phyloP scores from a whole-genome alignment of 225 moss, liverwort and hornwort species.

The Pseudoscleropodium purum region DNA sequence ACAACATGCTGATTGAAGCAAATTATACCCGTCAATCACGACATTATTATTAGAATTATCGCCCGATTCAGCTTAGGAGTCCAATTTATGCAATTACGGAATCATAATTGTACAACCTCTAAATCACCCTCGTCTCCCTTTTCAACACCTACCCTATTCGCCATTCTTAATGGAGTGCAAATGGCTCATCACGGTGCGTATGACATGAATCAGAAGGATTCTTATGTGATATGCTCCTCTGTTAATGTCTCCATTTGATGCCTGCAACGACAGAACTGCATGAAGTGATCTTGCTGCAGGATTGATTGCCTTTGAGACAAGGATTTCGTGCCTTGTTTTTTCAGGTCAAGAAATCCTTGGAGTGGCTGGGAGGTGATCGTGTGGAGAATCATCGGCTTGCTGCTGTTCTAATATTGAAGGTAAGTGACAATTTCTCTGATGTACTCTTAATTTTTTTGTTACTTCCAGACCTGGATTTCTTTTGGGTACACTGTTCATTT shows the following conservation, averaged over 20 bases:
- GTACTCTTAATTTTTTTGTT: neutral
- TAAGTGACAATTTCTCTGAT: neutral
- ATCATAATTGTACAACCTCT: neutral
- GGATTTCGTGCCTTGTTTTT: neutral
- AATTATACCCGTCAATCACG: neutral
- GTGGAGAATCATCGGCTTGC: conserved; percentile 75
- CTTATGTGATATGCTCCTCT: neutral
- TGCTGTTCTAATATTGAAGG: conserved; percentile 91
- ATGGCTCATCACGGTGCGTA: neutral
- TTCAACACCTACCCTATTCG: no score
- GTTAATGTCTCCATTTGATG: neutral
- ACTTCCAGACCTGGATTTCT: neutral
- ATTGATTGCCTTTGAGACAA: neutral
- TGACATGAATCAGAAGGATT: neutral
- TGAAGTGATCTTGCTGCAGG: neutral
- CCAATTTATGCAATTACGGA: neutral
- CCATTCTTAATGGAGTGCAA: neutral
- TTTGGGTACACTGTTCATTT: neutral
- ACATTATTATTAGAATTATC: neutral
- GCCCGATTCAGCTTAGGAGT: neutral
- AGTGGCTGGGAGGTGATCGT: conserved; percentile 77
- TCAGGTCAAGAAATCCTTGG: conserved; percentile 85
- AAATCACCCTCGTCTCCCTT: neutral
- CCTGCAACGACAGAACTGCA: neutral
- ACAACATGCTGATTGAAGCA: neutral